Evolutionary conservation across 768 basidiomycete species (phyloP), one percentile per base, ranked within the genome.

Genomic region (Naganishia randhawae): DNA sequence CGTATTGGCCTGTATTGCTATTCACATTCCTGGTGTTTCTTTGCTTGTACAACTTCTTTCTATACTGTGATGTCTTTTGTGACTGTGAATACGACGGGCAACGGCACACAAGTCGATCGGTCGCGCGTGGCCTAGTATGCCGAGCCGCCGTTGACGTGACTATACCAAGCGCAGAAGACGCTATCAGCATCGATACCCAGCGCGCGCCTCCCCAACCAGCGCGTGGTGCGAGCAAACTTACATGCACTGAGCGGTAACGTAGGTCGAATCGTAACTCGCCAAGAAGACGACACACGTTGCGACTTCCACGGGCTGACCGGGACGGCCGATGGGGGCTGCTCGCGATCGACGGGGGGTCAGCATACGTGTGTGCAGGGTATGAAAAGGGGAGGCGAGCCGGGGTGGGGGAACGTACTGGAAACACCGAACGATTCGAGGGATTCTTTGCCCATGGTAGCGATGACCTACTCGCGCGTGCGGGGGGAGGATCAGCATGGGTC

Each of bases 211-310:
- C 14, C 35, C 16, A n/a, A 57, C 19, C 2, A 37, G 31, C n/a
- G 35, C 11, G 5, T 3, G 2, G 32, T 25, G n/a, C n/a, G n/a
- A n/a, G n/a, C n/a, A n/a, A n/a, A 61, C 57, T 39, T 57, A 57
- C 32, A 68, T 68, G 19, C n/a, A 29, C 55, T 80, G 78, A 4
- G 79, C 80, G 9, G 71, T 71, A 65, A 81, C 75, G 65, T 80
- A 81, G 33, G 72, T 74, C 1, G 71, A 75, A 67, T 80, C 79
- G 48, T 69, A 54, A 53, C 68, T 71, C 5, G 85, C 85, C 17
- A 87, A 79, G 78, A 86, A 85, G 27, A 86, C 84, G 71, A 84
- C 86, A 3, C 82, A 79, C 0, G 84, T 84, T 1, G 82, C 85
- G 11, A 84, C 77, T 74, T 87, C 85, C 22, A 82, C 82, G 13